Base-by-base conservation (phyloP, 768 basidiomycete species). In the Macrolepiota albuminosa region DNA sequence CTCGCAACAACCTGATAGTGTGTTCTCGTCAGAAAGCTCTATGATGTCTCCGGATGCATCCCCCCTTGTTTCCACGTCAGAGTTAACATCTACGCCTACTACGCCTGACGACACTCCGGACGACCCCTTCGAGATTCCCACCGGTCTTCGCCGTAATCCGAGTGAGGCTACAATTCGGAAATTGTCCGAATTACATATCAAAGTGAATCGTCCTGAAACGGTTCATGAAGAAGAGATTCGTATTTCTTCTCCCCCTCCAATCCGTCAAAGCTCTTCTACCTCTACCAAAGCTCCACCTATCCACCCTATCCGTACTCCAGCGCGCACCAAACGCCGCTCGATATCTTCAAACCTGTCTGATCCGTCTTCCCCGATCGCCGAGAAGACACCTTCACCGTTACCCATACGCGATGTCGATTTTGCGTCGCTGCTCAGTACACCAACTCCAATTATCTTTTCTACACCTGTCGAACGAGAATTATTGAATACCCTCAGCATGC, bases 251-350 rank as follows among this genome's bases (percentile, higher is more conserved):
- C 70, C 68, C 49, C 72, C 63, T 57, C 69, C 73, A 26, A 61
- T 69, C 2, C 72, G 72, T 52, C 64, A 67, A 62, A 61, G 68
- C 63, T 65, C 74, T 36, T 63, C 69, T 56, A 64, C 69, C 45
- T 66, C 63, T 18, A 70, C 71, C 21, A 79, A 77, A 58, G 70
- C 78, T 14, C 83, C 91, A 31, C 86, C 88, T 33, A 69, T 81
- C 0, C 76, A 83, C 63, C 86, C 93, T 4, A 76, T 86, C 26
- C 90, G 95, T 11, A 99, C 96, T 0, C 96, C 96, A 4, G 93
- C 88, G 4, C 85, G 95, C 11, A 98, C 96, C 2, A 99, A 99
- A 71, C 88, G 96, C 4, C 89, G 96, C 26, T 97, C 95, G 2
- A 89, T 98, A 6, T 96, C 95, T 1, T 96, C 94, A 2, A 88